Evolutionary conservation across 1,284 basidiomycete genomes (phyloP).

Genomic region (Exobasidium cylindrosporum): DNA sequence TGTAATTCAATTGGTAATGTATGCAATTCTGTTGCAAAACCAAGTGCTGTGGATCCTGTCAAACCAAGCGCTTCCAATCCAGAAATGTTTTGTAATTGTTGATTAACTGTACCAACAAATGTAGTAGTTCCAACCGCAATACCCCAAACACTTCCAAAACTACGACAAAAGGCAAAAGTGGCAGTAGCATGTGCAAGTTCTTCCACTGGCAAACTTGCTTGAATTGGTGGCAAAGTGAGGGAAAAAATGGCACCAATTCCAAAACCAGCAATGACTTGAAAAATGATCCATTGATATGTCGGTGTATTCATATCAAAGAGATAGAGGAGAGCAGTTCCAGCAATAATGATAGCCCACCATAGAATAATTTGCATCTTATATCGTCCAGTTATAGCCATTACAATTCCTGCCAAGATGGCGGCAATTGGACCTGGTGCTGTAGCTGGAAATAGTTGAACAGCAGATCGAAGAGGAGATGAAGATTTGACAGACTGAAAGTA

Average conservation of each 20-base stretch:
- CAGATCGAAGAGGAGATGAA: conserved; percentile 58
- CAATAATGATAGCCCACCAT: conserved; percentile 46
- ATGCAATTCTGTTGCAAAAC: conserved; percentile 28
- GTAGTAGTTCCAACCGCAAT: conserved; percentile 36
- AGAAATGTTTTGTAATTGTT: conserved; percentile 18
- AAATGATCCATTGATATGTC: conserved; percentile 53
- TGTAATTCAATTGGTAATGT: conserved; percentile 23
- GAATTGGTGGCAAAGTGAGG: conserved; percentile 38
- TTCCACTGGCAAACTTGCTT: conserved; percentile 31
- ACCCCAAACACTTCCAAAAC: conserved; percentile 38
- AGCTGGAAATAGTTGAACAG: conserved; percentile 57
- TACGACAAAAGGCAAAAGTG: conserved; percentile 34
- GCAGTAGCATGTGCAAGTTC: conserved; percentile 39
- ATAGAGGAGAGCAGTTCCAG: conserved; percentile 34
- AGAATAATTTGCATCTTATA: conserved; percentile 52
- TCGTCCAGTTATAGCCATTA: conserved; percentile 44
- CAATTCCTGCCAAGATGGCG: conserved; percentile 38
- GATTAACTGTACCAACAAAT: conserved; percentile 25
- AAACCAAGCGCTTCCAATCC: conserved; percentile 25
- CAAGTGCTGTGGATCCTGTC: conserved; percentile 28
- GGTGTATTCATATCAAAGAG: conserved; percentile 46
- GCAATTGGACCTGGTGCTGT: conserved; percentile 34
- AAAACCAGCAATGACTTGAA: conserved; percentile 41
- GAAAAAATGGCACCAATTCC: conserved; percentile 35
- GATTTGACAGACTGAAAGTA: conserved; percentile 61